Conservation (phyloP, 139 green algal genomes). For the Astrephomene gubernaculifera region DNA sequence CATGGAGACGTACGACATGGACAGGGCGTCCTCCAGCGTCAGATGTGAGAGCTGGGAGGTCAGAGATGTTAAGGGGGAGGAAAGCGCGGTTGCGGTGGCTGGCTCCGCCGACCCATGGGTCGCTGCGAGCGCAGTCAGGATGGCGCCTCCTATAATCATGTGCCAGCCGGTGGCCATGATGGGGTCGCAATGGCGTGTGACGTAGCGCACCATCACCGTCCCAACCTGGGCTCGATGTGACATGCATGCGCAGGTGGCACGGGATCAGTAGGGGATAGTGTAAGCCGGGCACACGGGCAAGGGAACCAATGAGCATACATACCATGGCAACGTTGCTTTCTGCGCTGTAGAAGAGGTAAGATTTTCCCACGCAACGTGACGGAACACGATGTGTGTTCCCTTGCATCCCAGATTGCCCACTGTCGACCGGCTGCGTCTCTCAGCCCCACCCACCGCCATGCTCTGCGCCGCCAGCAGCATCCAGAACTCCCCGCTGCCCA, state of each 20-base stretch:
- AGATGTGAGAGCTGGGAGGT: conserved; percentile 41
- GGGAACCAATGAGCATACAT: too few species aligned
- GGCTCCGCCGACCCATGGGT: conserved; percentile 6
- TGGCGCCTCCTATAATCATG: conserved; percentile 94
- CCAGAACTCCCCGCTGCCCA: conserved; percentile 91
- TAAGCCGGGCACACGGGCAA: too few species aligned
- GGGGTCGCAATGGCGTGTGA: conserved; percentile 87
- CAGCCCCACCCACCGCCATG: conserved; percentile 96
- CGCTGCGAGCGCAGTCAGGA: conserved; percentile 66
- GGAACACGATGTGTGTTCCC: too few species aligned
- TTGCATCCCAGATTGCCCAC: too few species aligned
- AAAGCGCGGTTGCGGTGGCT: neutral
- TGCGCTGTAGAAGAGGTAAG: too few species aligned
- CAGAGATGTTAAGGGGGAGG: conserved; percentile 47
- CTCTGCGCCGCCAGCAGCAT: conserved; percentile 98
- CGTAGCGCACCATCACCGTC: conserved; percentile 60
- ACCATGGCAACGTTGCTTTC: too few species aligned
- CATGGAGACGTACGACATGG: conserved; percentile 86
- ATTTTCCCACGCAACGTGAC: too few species aligned
- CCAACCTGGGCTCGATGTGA: too few species aligned
- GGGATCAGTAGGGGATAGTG: too few species aligned
- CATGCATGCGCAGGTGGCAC: too few species aligned
- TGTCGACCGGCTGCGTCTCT: too few species aligned
- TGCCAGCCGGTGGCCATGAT: conserved; percentile 98
- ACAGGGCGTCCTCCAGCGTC: conserved; percentile 41